phyloP scores from a whole-genome alignment of 305 asterid genomes.

The Euphrasia arctica region DNA sequence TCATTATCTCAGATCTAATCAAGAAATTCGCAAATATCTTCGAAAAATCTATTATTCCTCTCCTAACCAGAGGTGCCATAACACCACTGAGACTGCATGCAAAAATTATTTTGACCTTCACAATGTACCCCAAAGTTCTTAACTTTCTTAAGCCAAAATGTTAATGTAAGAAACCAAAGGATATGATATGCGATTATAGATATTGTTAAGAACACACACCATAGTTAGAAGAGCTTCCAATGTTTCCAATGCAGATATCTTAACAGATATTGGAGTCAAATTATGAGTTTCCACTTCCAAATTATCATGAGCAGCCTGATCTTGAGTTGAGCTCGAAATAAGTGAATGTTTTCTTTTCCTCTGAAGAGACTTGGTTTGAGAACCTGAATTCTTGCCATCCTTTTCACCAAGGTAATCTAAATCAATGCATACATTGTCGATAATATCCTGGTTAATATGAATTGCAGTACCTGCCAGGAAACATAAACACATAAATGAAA shows the following conservation, averaged over 20 bases:
- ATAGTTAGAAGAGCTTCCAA: conserved; percentile 71
- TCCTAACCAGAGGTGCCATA: too few relatives aligned
- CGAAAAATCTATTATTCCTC: too few relatives aligned
- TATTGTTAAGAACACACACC: conserved; percentile 43
- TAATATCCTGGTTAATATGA: conserved; percentile 47
- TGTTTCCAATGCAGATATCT: conserved; percentile 80
- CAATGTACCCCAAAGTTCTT: neutral
- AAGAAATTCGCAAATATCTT: too few relatives aligned
- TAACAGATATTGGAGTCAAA: conserved; percentile 48
- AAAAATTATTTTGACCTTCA: neutral
- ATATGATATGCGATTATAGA: neutral
- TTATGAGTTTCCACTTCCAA: conserved; percentile 35
- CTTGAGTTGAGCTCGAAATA: conserved; percentile 36
- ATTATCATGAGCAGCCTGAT: conserved; percentile 40
- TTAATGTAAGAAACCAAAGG: neutral
- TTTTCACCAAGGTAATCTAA: conserved; percentile 43
- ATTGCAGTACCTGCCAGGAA: conserved; percentile 56
- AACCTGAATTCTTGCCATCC: conserved; percentile 32
- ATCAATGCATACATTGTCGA: conserved; percentile 53
- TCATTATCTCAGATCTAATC: too few relatives aligned
- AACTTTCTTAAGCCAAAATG: neutral
- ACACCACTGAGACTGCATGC: neutral
- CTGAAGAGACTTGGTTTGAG: conserved; percentile 34
- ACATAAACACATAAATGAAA: neutral
- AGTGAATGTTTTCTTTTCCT: conserved; percentile 78